Percentiles rank a stretch among this genome's conserved stretches.
phyloP scores from a whole-genome alignment of 2,329 filamentous ascomycete genomes.

The Atkinsonella hypoxylon region DNA sequence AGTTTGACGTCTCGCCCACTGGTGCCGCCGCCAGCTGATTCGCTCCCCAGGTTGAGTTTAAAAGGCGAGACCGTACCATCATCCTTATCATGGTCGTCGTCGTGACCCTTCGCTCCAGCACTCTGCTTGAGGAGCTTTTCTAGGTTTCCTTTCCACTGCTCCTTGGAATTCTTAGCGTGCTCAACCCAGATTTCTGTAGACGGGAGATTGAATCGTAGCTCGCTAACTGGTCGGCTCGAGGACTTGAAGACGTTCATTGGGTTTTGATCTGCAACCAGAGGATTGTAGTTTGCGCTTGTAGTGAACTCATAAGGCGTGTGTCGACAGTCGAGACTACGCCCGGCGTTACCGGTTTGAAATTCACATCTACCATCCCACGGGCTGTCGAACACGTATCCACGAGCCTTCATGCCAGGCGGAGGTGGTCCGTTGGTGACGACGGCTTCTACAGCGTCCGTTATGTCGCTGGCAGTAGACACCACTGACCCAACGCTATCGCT shows the following conservation, averaged over 20 bases:
- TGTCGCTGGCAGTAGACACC: slow-evolving; percentile 11
- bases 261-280: slow-evolving; percentile 27
- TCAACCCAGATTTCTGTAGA: slow-evolving; percentile 36
- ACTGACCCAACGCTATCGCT: slow-evolving; percentile 20
- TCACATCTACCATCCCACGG: slow-evolving; percentile 84
- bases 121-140: slow-evolving; percentile 27
- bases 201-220: slow-evolving; percentile 83
- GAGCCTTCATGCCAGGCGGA: slow-evolving; percentile 30
- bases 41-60: slow-evolving; percentile 66
- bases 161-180: slow-evolving; percentile 19
- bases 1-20: slow-evolving; percentile 81
- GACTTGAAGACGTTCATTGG: not conserved
- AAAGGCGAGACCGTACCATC: slow-evolving; percentile 32
- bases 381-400: slow-evolving; percentile 66
- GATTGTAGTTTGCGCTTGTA: slow-evolving; percentile 24
- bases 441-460: not conserved
- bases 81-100: slow-evolving; percentile 26
- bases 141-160: slow-evolving; percentile 29
- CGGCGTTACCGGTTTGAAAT: slow-evolving; percentile 67
- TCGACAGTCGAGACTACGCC: slow-evolving; percentile 62
- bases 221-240: slow-evolving; percentile 45
- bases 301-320: slow-evolving; percentile 48
- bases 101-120: slow-evolving; percentile 16
- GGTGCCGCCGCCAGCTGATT: slow-evolving; percentile 76
- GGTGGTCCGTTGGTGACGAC: slow-evolving; percentile 2